Base-by-base conservation (phyloP, 495 filamentous ascomycete species). In the Mytilinidion resinicola region DNA sequence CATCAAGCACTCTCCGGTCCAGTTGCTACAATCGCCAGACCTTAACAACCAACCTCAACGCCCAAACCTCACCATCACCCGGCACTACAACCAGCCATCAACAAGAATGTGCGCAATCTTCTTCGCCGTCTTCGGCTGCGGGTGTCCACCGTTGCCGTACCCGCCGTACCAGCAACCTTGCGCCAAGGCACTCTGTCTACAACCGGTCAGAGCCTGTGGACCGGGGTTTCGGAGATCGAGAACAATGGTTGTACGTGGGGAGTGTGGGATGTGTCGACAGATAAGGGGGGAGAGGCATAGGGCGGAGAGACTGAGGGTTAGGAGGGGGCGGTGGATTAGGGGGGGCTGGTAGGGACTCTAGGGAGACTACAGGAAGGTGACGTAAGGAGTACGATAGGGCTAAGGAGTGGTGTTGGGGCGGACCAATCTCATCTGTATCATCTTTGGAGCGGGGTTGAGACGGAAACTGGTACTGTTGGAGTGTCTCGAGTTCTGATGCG, bases 221-320 rank as follows among this genome's bases (percentile, higher is more conserved):
- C 58, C 53, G 19, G 63, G 58, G 7, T 20, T 44, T 12, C 37
- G 62, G 14, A 14, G 41, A 12, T n/a, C 19, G 25, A 60, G 37
- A 37, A 14, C 43, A 7, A 9, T 43, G 6, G 15, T 8, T 6
- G 50, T n/a, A 20, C 20, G 8, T 1, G 11, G 36, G 37, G n/a
- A 36, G 17, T 65, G 63, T 35, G 15, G 20, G 9, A 58, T 65
- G 58, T 65, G 63, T 42, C 9, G n/a, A 21, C 46, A 65, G 57
- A 50, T 34, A 1, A 30, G 55, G 53, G 55, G 50, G 43, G 62
- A 55, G 25, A 55, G 14, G 36, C 5, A 35, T 15, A 42, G 48
- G 25, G 15, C 9, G 37, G 62, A 55, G 35, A 4, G 61, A 34
- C 17, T 11, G 57, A 38, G 12, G 47, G 15, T 11, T 15, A 57